Conservation (phyloP, 176 grass and related monocot species). For the Stipa capillata region DNA sequence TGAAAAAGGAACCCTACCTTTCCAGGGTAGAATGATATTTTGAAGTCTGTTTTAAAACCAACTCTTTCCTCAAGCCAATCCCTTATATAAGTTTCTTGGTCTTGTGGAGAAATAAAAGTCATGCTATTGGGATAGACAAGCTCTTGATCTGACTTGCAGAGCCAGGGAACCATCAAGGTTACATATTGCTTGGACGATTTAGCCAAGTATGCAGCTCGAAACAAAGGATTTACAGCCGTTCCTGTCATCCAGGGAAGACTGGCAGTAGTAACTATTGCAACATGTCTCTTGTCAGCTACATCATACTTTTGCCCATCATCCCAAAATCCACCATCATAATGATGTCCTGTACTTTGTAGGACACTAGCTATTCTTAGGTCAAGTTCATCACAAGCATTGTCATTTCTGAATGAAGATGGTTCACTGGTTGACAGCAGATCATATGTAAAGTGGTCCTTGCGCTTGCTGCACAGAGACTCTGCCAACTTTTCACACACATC, state of each 20-base stretch:
- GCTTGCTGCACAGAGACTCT: slow-evolving; percentile 61
- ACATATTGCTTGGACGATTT: slow-evolving; percentile 69
- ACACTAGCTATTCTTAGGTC: slow-evolving; percentile 85
- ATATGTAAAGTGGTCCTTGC: slow-evolving; percentile 43
- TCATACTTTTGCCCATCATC: slow-evolving; percentile 28
- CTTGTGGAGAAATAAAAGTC: slow-evolving; percentile 77
- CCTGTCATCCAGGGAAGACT: slow-evolving; percentile 99
- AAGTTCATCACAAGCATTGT: slow-evolving; percentile 48
- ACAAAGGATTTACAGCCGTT: slow-evolving; percentile 93
- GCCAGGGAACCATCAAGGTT: slow-evolving; percentile 89
- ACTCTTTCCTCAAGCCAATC: slow-evolving; percentile 91
- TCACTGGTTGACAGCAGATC: slow-evolving; percentile 29
- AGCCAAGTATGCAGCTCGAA: slow-evolving; percentile 91
- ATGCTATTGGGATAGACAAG: slow-evolving; percentile 86
- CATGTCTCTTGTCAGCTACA: slow-evolving; percentile 45
- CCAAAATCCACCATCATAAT: slow-evolving; percentile 66
- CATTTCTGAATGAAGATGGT: slow-evolving; percentile 35
- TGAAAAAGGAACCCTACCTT: slow-evolving; percentile 42
- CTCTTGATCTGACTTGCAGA: slow-evolving; percentile 86
- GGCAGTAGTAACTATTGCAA: slow-evolving; percentile 93
- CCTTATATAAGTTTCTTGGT: slow-evolving; percentile 80
- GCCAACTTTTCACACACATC: slow-evolving; percentile 72
- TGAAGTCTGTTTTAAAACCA: slow-evolving; percentile 83
- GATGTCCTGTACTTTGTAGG: slow-evolving; percentile 83
- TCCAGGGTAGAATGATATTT: slow-evolving; percentile 93